These are phyloP conservation scores for Psidium friedrichsthalianum DNA, from an alignment of 345 rosid species.

Conservation along the genomic window DNA sequence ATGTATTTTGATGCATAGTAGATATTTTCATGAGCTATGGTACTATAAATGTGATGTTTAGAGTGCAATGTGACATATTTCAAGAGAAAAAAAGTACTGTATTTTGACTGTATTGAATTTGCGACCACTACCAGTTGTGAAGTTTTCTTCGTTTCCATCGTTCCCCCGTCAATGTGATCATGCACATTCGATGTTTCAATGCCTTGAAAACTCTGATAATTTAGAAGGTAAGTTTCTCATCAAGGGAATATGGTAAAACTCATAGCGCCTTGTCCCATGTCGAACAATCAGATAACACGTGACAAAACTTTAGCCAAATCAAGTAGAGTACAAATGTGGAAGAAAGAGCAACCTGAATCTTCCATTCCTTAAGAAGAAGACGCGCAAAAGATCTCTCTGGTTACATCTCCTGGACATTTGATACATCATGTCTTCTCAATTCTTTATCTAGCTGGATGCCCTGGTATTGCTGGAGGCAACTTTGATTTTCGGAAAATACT, in stretches of 20 bases:
- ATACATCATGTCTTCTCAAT: not conserved
- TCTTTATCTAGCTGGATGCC: not conserved
- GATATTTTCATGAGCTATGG: not conserved
- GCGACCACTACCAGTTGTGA: not conserved
- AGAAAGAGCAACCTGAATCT: not conserved
- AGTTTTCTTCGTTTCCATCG: not conserved
- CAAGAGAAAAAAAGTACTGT: not conserved
- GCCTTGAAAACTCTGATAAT: not conserved
- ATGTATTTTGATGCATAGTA: not conserved
- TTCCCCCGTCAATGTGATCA: not conserved
- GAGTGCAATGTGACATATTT: not conserved
- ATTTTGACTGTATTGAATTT: not conserved
- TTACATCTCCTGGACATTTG: not conserved
- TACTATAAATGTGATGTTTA: not conserved
- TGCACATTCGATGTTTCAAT: rapidly evolving
- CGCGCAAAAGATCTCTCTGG: not conserved
- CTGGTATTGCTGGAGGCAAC: not conserved
- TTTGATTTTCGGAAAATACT: not conserved
- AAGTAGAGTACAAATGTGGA: not conserved
- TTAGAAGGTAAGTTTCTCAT: not conserved
- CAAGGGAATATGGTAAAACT: too few species aligned
- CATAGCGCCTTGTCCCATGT: not conserved
- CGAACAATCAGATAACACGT: not conserved
- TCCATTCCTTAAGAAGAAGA: not conserved
- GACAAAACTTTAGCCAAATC: not conserved